Conservation (phyloP, 2,329 filamentous ascomycete genomes). For the Teratosphaeria epicoccoides region DNA sequence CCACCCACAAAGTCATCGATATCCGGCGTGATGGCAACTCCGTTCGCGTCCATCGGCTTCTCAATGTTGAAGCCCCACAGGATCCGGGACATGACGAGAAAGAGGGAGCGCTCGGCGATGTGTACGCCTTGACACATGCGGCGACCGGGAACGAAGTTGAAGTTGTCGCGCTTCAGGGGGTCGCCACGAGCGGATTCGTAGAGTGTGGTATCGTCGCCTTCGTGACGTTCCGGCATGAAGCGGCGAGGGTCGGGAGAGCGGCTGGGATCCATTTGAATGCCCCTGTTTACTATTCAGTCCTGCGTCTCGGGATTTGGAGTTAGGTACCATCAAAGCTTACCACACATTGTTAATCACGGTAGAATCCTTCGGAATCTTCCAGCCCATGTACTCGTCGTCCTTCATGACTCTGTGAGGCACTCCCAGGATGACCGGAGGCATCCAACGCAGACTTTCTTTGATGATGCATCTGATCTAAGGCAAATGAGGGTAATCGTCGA, state of each 20-base stretch:
- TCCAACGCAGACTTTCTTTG: slow-evolving; percentile 27
- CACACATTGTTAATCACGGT: slow-evolving; percentile 28
- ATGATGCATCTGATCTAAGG: slow-evolving; percentile 25
- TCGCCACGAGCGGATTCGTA: slow-evolving; percentile 21
- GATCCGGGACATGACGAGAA: slow-evolving; percentile 32
- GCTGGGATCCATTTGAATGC: slow-evolving; percentile 27
- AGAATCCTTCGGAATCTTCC: slow-evolving; percentile 33
- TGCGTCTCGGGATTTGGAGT: neutral
- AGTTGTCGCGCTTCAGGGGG: slow-evolving; percentile 13
- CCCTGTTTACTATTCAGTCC: slow-evolving; percentile 5
- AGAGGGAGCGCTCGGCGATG: slow-evolving; percentile 20
- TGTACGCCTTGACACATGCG: slow-evolving; percentile 22
- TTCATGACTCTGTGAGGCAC: slow-evolving; percentile 23
- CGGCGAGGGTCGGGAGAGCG: slow-evolving; percentile 16
- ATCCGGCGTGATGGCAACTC: slow-evolving; percentile 29
- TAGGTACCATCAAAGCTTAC: slow-evolving; percentile 4
- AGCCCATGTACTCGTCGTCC: slow-evolving; percentile 29
- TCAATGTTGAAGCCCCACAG: slow-evolving; percentile 36
- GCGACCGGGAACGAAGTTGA: slow-evolving; percentile 21
- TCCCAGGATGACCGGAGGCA: slow-evolving; percentile 21
- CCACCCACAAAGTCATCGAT: slow-evolving; percentile 32
- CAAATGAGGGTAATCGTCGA: slow-evolving; percentile 19
- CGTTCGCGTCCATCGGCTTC: slow-evolving; percentile 20
- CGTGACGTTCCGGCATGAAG: slow-evolving; percentile 36
- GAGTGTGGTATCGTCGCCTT: slow-evolving; percentile 12